A percentile compares a stretch with the other conserved stretches of the same genome.
These are phyloP conservation scores for Ogataea nitratoaversa DNA, from an alignment of 805 yeast species.

Conservation along the genomic window DNA sequence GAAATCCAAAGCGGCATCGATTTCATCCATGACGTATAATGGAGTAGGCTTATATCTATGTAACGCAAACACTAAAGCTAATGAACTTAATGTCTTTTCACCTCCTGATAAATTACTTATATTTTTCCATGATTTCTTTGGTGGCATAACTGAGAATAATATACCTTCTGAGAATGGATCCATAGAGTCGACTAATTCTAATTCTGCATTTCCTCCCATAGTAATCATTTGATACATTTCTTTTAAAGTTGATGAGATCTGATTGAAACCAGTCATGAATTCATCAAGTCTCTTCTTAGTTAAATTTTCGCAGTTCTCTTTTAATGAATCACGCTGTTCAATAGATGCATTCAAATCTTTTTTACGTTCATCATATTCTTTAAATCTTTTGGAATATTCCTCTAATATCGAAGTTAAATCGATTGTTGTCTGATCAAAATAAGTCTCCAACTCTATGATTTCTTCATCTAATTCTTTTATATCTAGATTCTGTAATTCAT, in stretches of 20 bases:
- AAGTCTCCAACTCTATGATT: slow-evolving; percentile 51
- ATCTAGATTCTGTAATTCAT: slow-evolving; percentile 47
- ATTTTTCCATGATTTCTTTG: slow-evolving; percentile 96
- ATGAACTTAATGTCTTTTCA: slow-evolving; percentile 90
- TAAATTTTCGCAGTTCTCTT: slow-evolving; percentile 59
- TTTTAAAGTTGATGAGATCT: slow-evolving; percentile 81
- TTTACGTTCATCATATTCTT: slow-evolving; percentile 62
- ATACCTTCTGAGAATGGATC: slow-evolving; percentile 99
- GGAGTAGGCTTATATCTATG: slow-evolving; percentile 98
- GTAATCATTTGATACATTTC: slow-evolving; percentile 99
- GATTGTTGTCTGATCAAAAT: slow-evolving; percentile 51
- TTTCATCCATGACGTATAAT: slow-evolving; percentile 96
- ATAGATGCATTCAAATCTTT: slow-evolving; percentile 67
- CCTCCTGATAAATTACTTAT: slow-evolving; percentile 96
- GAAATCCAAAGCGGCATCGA: slow-evolving; percentile 97
- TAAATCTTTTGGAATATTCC: slow-evolving; percentile 66
- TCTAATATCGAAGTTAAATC: slow-evolving; percentile 73
- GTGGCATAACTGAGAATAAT: slow-evolving; percentile 97
- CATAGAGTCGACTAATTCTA: slow-evolving; percentile 89
- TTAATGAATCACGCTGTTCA: slow-evolving; percentile 56
- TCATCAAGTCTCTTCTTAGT: slow-evolving; percentile 76
- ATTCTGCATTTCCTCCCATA: slow-evolving; percentile 98
- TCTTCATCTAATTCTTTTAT: slow-evolving; percentile 45
- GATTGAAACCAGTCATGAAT: slow-evolving; percentile 88
- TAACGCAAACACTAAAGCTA: slow-evolving; percentile 93